Base-by-base conservation (phyloP, 805 yeast species). In the Tanozyma kutaoensis region DNA sequence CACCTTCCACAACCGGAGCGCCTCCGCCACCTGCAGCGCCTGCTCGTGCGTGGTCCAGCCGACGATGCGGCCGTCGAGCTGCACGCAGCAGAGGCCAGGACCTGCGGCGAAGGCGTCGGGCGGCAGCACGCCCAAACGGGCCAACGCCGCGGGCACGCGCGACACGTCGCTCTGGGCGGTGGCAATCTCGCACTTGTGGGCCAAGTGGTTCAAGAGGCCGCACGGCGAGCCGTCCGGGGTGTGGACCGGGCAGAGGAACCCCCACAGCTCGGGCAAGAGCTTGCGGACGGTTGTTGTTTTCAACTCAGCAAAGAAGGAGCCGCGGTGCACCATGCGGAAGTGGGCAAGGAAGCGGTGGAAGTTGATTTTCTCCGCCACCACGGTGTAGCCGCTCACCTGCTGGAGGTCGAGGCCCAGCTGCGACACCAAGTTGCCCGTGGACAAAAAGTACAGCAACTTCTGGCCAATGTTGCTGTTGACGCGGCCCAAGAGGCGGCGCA, bases 201-300 rank as follows among this genome's bases (percentile, higher is more conserved):
- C 78, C 60, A 91, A 75, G 66, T 91, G 98, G 58, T 91, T 91
- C 46, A 91, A 63, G 51, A 91, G 66, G 62, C 98, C 98, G 74
- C 98, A 91, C 13, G 98, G 98, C 27, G 97, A 80, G 43, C 98
- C 98, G 77, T 91, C 98, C 5, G 98, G 98, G 10, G 98, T 91
- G 55, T 91, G 98, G 14, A 91, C 98, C 9, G 98, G 98, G 59
- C 98, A 91, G 42, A 91, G 58, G 69, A 91, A 91, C 3, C 98
- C 98, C 98, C 98, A 91, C 1, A 95, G 81, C 54, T 91, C 98
- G 1, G 98, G 98, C 32, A 91, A 67, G 43, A 91, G 63, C 53
- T 91, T 91, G 63, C 98, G 75, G 26, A 91, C 98, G 1, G 97
- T 79, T 14, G 98, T 91, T 23, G 98, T 91, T 52, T 91, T 91